Base-by-base conservation (phyloP, 2,329 filamentous ascomycete genomes). In the Pyrenophora teres region DNA sequence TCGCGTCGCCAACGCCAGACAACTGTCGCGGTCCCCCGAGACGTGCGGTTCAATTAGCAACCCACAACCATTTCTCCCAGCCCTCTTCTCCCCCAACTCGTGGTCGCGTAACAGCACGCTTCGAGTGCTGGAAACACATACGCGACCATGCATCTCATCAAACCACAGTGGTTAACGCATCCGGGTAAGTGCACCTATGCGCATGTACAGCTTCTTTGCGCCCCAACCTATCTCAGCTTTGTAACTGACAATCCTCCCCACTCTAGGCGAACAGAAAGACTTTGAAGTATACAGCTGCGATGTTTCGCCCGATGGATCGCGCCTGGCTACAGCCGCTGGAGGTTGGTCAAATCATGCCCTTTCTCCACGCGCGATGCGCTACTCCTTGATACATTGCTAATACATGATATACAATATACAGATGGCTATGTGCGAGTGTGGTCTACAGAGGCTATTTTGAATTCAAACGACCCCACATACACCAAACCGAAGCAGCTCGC, bases 211-310 rank as follows among this genome's bases (percentile, higher is more conserved):
- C 52, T 40, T 43, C n/a, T 35, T 19, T 19, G 10, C 27, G 23
- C 19, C 18, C 10, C 7, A 21, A 32, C 39, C 6, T 13, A 23
- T 31, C n/a, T 39, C 18, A 16, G 36, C 31, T 15, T 33, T 46
- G 37, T 13, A 13, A 30, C 63, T 66, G 42, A 70, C 59, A 43
- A 23, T 33, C 46, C n/a, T 46, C 43, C 50, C 47, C 45, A 49
- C 43, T 57, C 51, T 67, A 90, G 89, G 93, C 73, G 94, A 99
- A 79, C 90, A 96, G 74, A 97, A 97, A 73, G 92, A 97, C 73
- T 96, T 95, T 71, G 94, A 99, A 77, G 93, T 97, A 62, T 99
- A 97, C 79, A 96, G 91, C 78, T 97, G 93, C 75, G 90, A 97
- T 80, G 87, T 99, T 60, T 99, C 94, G 23, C 90, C 94, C 12